These are phyloP conservation scores for Malbranchea cinnamomea DNA, from an alignment of 2,329 filamentous ascomycete species.

Conservation along the genomic window DNA sequence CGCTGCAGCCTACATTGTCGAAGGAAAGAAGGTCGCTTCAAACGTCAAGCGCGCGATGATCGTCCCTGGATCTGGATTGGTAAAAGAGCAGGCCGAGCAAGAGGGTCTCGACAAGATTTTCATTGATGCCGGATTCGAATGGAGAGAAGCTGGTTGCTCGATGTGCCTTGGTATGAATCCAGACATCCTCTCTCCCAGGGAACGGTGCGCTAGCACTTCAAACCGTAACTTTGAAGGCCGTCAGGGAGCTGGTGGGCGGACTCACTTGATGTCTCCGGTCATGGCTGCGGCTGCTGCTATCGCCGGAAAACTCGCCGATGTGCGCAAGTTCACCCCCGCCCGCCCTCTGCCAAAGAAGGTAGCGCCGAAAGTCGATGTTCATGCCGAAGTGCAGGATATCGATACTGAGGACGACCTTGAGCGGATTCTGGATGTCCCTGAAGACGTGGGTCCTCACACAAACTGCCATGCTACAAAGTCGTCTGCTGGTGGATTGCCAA, in stretches of 20 bases:
- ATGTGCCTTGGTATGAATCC: conserved; percentile 99
- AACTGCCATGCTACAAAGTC: conserved; percentile 39
- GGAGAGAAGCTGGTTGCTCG: conserved; percentile 94
- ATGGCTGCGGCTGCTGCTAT: conserved; percentile 91
- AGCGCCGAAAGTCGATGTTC: conserved; percentile 45
- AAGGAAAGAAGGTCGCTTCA: conserved; percentile 70
- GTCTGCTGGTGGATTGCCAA: conserved; percentile 57
- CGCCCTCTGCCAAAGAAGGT: conserved; percentile 31
- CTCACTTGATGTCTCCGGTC: conserved; percentile 90
- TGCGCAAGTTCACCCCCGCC: conserved; percentile 53
- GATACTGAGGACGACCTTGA: conserved; percentile 49
- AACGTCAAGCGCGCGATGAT: conserved; percentile 94
- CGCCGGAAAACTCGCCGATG: conserved; percentile 79
- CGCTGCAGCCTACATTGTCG: conserved; percentile 69
- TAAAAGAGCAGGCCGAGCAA: conserved; percentile 79
- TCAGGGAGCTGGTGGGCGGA: conserved; percentile 80
- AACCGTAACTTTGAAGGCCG: conserved; percentile 97
- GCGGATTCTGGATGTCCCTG: conserved; percentile 44
- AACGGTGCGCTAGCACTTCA: conserved; percentile 87
- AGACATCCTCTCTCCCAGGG: conserved; percentile 80
- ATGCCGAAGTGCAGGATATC: conserved; percentile 43
- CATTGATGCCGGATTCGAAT: conserved; percentile 82
- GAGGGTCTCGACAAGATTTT: conserved; percentile 94
- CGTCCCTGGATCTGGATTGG: conserved; percentile 84
- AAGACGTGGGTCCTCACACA: conserved; percentile 49